A percentile compares a stretch with the other conserved stretches of the same genome.
Evolutionary conservation across 2,329 filamentous ascomycete species (phyloP).

Genomic region (Escovopsis sp.): DNA sequence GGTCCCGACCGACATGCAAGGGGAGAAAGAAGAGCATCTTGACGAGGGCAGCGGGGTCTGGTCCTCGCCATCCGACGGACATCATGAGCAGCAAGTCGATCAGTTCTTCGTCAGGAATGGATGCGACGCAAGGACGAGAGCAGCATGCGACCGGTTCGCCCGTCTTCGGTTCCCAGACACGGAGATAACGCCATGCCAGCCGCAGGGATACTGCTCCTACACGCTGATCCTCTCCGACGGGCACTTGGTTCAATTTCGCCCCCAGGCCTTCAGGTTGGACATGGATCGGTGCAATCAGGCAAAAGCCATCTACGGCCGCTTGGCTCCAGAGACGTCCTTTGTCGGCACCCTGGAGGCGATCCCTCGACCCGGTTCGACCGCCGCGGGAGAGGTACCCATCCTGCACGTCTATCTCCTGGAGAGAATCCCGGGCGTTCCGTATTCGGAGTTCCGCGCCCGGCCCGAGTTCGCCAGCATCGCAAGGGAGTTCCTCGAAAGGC

Average conservation of each 20-base stretch:
- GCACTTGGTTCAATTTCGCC: constrained; percentile 35
- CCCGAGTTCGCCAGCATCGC: not conserved
- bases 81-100: not conserved
- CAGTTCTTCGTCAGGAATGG: constrained; percentile 12
- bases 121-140: constrained; percentile 6
- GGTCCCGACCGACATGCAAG: too few species aligned
- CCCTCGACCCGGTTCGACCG: not conserved
- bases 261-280: constrained; percentile 27
- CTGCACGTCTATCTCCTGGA: constrained; percentile 28
- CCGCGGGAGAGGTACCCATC: not conserved
- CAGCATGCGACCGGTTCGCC: constrained; percentile 17
- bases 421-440: constrained; percentile 26
- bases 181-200: constrained; percentile 18
- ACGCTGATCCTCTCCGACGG: constrained; percentile 27
- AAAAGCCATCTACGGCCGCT: constrained; percentile 21
- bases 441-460: constrained; percentile 11
- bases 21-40: too few species aligned
- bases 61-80: too few species aligned
- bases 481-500: constrained; percentile 13
- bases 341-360: constrained; percentile 19
- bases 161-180: constrained; percentile 15
- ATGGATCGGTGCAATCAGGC: constrained; percentile 22
- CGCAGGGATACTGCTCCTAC: constrained; percentile 39
- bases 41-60: too few species aligned
- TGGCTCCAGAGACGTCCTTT: constrained; percentile 27